Evolutionary conservation across 2,329 filamentous ascomycete genomes (phyloP), one percentile per base, ranked within the genome.

Genomic region (Emydomyces testavorans): DNA sequence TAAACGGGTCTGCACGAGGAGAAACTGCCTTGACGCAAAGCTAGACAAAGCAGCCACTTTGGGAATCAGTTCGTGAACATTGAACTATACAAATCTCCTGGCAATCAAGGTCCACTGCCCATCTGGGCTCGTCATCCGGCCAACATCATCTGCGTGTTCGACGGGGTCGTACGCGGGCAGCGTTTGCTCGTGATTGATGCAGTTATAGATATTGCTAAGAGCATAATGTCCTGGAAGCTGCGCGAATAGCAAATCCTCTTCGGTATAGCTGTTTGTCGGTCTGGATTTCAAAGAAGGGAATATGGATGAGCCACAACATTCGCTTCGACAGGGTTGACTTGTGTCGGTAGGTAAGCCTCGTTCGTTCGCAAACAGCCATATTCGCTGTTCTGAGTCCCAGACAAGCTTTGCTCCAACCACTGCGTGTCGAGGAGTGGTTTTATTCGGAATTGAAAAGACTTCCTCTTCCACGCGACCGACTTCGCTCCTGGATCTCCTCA

Each of bases 161-260:
- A 37, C 26, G 8, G 34, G 26, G 8, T 50, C 35, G 28, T 52
- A 52, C 4, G 44, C 36, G 23, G 51, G 51, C 10, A 52, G 51
- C 29, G 24, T 10, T 11, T 52, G 24, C 13, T 48, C 38, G 21
- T 50, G 24, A 21, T 52, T 52, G 28, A 34, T 26, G 18, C 36
- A 48, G 38, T 48, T 48, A 28, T 48, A 48, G 10, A 48, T 48
- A 6, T 15, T 35, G 39, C 38, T 42, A 15, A 48, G 39, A 5
- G 38, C 24, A 31, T 54, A 53, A 45, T 54, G 53, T 20, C 53
- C 53, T 5, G 53, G 53, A 34, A 54, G 10, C 40, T 54, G 51
- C 7, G 51, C 53, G 29, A 53, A 54, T 28, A 53, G 52, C 21
- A 53, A 39, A 38, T 54, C 49, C 26, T 52, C 52, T 43, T 50